Base-by-base conservation (phyloP, 1,284 basidiomycete species). In the Cystobasidium pallidum region DNA sequence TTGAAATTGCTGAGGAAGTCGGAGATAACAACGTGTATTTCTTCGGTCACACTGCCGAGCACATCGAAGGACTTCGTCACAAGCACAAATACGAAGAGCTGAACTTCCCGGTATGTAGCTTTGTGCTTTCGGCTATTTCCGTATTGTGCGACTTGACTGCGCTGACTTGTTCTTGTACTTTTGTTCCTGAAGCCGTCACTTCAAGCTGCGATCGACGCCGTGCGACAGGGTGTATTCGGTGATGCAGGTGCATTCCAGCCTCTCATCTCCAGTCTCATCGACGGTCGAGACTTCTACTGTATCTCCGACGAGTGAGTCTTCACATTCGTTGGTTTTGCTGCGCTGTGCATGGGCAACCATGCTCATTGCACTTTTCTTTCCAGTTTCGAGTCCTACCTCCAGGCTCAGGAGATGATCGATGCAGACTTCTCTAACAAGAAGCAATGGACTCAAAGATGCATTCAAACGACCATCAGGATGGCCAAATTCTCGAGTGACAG, bases 401-500 rank as follows among this genome's bases (percentile, higher is more conserved):
- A 87, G 72, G 92, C 92, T 10, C 84, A 93, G 72, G 83, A 83
- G 70, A 88, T 94, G 84, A 91, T 94, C 45, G 92, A 96, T 78
- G 87, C 91, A 77, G 89, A 90, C 1, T 95, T 91, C 83, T 83
- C 84, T 49, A 80, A 81, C 79, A 87, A 85, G 59, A 71, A 71
- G 0, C 89, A 89, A 76, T 96, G 94, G 94, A 86, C 88, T 81
- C 91, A 91, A 84, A 94, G 94, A 84, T 90, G 89, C 34, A 94
- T 75, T 64, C 51, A 59, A 39, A 70, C 65, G 62, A 73, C 68
- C 26, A 62, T 72, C 21, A 28, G 75, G 28, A 95, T 94, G 92
- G 92, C 92, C 81, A 92, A 93, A 80, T 95, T 95, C 84, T 91
- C 91, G 80, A 91, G 90, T 51, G 93, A 95, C 80, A 86, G 93